These are phyloP conservation scores for Microdochium trichocladiopsis DNA, from an alignment of 2,329 filamentous ascomycete species.

Conservation along the genomic window DNA sequence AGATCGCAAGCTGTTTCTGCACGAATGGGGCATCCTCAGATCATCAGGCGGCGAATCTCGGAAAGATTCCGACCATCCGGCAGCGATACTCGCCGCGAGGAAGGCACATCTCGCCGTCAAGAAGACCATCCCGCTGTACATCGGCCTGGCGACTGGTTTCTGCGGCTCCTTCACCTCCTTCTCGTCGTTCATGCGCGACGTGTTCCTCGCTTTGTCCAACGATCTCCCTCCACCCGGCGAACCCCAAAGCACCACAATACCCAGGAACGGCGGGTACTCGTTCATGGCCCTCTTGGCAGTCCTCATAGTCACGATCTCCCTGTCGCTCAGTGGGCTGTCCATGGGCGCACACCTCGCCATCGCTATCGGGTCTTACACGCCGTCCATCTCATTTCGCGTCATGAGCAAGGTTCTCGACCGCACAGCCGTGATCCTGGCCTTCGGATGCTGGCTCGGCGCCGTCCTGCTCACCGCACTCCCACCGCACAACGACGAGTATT, in stretches of 20 bases:
- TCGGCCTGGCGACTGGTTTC: constrained; percentile 79
- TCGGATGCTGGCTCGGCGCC: constrained; percentile 72
- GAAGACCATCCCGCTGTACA: constrained; percentile 82
- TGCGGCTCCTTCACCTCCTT: constrained; percentile 89
- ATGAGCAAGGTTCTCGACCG: constrained; percentile 59
- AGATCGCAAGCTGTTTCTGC: constrained; percentile 66
- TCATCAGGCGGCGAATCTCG: constrained; percentile 14
- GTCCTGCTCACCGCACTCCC: constrained; percentile 66
- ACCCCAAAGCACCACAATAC: constrained; percentile 19
- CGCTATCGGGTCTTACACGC: constrained; percentile 48
- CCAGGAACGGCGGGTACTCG: constrained; percentile 67
- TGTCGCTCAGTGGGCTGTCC: constrained; percentile 64
- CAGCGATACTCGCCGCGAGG: constrained; percentile 33
- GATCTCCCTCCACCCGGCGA: constrained; percentile 48
- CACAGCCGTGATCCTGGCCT: constrained; percentile 55
- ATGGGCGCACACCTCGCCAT: constrained; percentile 71
- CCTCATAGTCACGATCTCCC: constrained; percentile 61
- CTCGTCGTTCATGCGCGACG: constrained; percentile 75
- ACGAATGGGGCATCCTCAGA: constrained; percentile 51
- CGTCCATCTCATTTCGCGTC: constrained; percentile 50
- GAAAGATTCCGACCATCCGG: no score
- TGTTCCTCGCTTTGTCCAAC: constrained; percentile 74
- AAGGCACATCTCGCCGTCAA: constrained; percentile 60
- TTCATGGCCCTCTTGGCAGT: constrained; percentile 77
- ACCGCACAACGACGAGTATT: constrained; percentile 52